Evolutionary conservation across 164 flowering plant species (phyloP).

Genomic region (Kingdonia uniflora): DNA sequence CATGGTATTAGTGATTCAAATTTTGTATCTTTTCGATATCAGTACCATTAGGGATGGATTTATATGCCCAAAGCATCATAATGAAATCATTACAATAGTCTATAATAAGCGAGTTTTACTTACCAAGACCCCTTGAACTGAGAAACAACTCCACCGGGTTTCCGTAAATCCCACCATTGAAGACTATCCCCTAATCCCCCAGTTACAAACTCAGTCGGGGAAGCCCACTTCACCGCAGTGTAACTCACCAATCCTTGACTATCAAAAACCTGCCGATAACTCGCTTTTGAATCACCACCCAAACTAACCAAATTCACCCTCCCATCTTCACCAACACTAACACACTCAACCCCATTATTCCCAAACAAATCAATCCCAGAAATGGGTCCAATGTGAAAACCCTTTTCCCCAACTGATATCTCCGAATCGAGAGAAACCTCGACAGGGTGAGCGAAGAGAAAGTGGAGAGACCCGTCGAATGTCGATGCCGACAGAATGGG

Average conservation of each 20-base stretch:
- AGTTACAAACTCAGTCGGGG: constrained; percentile 73
- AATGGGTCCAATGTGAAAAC: constrained; percentile 43
- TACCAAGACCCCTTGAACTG: constrained; percentile 70
- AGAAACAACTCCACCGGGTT: constrained; percentile 57
- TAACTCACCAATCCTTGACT: constrained; percentile 64
- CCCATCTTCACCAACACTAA: constrained; percentile 76
- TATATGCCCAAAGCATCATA: too few species aligned
- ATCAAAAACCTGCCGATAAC: constrained; percentile 39
- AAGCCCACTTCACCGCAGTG: constrained; percentile 70
- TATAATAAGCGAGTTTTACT: constrained; percentile 5
- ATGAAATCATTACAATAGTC: too few species aligned
- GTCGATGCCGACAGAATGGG: constrained; percentile 67
- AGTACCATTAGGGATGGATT: too few species aligned
- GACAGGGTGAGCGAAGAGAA: constrained; percentile 25
- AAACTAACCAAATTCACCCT: constrained; percentile 53
- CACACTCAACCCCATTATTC: constrained; percentile 45
- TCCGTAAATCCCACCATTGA: constrained; percentile 94
- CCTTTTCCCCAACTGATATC: constrained; percentile 25
- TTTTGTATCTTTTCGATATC: too few species aligned
- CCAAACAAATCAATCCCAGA: constrained; percentile 48
- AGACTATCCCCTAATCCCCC: constrained; percentile 74
- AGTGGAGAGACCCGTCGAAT: constrained; percentile 42
- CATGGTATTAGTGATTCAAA: too few species aligned
- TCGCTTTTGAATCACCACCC: constrained; percentile 26
- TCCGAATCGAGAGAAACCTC: constrained; percentile 24